Evolutionary conservation across 768 basidiomycete species (phyloP), one percentile per base, ranked within the genome.

Genomic region (Nevesoporus exiguus): DNA sequence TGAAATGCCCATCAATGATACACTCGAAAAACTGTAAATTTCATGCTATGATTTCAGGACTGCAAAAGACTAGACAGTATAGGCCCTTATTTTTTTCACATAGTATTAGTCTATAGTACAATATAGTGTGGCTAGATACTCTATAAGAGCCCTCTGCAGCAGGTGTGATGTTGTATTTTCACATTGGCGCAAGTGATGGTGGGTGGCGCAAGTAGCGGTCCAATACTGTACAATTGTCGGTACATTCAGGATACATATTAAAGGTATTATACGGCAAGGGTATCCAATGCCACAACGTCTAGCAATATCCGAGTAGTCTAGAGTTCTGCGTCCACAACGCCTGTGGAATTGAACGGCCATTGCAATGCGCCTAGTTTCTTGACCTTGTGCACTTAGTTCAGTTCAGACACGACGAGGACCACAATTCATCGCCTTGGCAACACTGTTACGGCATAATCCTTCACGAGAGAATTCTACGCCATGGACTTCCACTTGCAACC

Each of bases 341-440:
- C 31, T 5, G 30, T 5, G 30, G 30, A 36, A 43, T 36, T 21
- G 49, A 15, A 17, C 55, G n/a, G n/a, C 31, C 24, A 13, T 47
- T 53, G 31, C 48, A 37, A 49, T 47, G 44, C 22, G 37, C 30
- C 21, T 41, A 29, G 48, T 49, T 37, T 41, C 63, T 65, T 63
- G 57, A 15, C 41, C 61, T 60, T 51, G 54, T 46, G 4, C 58
- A 57, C 54, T 66, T 50, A 66, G 47, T 67, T 66, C 66, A 67
- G 54, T 62, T 63, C 30, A 11, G 30, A 7, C 27, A 45, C 47
- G 24, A 40, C 27, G 9, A 25, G 30, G 22, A 49, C 52, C 52
- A 54, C 17, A 49, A 25, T 51, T 36, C 31, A 51, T 56, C 41
- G 58, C 54, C 44, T 44, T 21, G 7, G 25, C 41, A 56, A 36